A percentile compares a stretch with the other conserved stretches of the same genome.
Conservation (phyloP, 2,329 filamentous ascomycete genomes). For the Aspergillus tanneri region DNA sequence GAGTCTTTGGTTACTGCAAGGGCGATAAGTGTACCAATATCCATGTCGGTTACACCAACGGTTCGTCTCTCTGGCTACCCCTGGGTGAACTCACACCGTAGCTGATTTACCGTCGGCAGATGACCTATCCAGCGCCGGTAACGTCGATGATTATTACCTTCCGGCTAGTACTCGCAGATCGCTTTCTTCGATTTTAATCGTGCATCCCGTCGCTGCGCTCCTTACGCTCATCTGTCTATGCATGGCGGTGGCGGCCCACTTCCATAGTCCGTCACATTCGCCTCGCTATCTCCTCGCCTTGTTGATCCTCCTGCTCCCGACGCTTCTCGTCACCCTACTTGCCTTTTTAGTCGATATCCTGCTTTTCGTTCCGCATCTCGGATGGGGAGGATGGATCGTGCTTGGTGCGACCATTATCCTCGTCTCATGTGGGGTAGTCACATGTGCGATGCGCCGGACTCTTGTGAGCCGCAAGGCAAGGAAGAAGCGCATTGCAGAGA, state of each 20-base stretch:
- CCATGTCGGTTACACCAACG: slow-evolving; percentile 79
- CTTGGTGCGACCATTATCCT: slow-evolving; percentile 85
- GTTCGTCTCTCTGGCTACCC: slow-evolving; percentile 53
- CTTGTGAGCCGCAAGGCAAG: slow-evolving; percentile 89
- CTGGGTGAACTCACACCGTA: not conserved
- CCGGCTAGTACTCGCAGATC: slow-evolving; percentile 64
- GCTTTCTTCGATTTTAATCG: slow-evolving; percentile 84
- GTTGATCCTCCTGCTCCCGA: slow-evolving; percentile 82
- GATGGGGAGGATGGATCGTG: slow-evolving; percentile 93
- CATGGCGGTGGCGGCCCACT: slow-evolving; percentile 76
- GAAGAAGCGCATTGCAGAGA: slow-evolving; percentile 86
- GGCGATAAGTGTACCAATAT: slow-evolving; percentile 65
- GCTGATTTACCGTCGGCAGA: slow-evolving; percentile 20
- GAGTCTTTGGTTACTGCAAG: slow-evolving; percentile 87
- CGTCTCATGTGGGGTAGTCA: slow-evolving; percentile 75
- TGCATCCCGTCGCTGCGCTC: slow-evolving; percentile 87
- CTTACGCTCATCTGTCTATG: slow-evolving; percentile 81
- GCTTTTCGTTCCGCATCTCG: slow-evolving; percentile 88
- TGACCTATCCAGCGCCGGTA: slow-evolving; percentile 42
- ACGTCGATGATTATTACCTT: slow-evolving; percentile 57
- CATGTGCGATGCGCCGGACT: slow-evolving; percentile 91
- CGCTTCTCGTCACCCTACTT: slow-evolving; percentile 77
- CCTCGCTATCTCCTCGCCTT: slow-evolving; percentile 80
- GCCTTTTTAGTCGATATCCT: slow-evolving; percentile 92
- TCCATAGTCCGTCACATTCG: slow-evolving; percentile 85